Conservation (phyloP, 2,329 filamentous ascomycete species). For the Ceratocystiopsis sp. region DNA sequence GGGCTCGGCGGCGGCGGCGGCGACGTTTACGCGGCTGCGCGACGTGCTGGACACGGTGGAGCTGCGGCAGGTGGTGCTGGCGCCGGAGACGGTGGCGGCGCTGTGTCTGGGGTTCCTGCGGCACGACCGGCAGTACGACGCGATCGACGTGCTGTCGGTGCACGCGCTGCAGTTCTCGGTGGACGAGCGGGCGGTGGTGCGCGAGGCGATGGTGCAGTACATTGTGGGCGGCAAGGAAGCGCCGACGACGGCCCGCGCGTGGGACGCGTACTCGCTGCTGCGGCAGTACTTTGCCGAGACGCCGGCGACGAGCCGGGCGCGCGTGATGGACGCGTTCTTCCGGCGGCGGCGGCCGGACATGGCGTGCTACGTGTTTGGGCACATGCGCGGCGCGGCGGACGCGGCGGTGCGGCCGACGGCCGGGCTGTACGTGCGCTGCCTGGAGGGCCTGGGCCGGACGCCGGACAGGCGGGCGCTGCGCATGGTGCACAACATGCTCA, state of each 20-base stretch:
- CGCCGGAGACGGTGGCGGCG: slow-evolving; percentile 55
- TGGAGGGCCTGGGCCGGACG: slow-evolving; percentile 52
- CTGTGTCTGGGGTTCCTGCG: slow-evolving; percentile 60
- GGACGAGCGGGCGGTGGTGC: slow-evolving; percentile 49
- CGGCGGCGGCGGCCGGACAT: slow-evolving; percentile 60
- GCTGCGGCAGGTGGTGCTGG: slow-evolving; percentile 50
- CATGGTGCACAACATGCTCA: slow-evolving; percentile 81
- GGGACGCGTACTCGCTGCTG: slow-evolving; percentile 50
- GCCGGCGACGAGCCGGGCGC: slow-evolving; percentile 44
- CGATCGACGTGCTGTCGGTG: slow-evolving; percentile 65
- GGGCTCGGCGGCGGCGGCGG: background rate
- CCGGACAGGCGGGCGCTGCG: slow-evolving; percentile 40
- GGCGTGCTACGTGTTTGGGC: slow-evolving; percentile 71
- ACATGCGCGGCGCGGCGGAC: slow-evolving; percentile 71
- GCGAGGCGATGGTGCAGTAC: slow-evolving; percentile 48
- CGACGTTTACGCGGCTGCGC: slow-evolving; percentile 33
- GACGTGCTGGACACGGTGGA: slow-evolving; percentile 58
- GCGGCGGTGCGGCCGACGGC: slow-evolving; percentile 45
- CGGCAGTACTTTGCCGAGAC: slow-evolving; percentile 50
- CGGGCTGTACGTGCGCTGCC: slow-evolving; percentile 61
- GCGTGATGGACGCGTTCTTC: slow-evolving; percentile 73
- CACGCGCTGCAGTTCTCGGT: slow-evolving; percentile 55
- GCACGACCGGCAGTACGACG: slow-evolving; percentile 60
- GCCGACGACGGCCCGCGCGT: slow-evolving; percentile 41
- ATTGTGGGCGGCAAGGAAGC: slow-evolving; percentile 24